Base-by-base conservation (phyloP, 2,329 filamentous ascomycete genomes). In the Xylariaceae sp. region DNA sequence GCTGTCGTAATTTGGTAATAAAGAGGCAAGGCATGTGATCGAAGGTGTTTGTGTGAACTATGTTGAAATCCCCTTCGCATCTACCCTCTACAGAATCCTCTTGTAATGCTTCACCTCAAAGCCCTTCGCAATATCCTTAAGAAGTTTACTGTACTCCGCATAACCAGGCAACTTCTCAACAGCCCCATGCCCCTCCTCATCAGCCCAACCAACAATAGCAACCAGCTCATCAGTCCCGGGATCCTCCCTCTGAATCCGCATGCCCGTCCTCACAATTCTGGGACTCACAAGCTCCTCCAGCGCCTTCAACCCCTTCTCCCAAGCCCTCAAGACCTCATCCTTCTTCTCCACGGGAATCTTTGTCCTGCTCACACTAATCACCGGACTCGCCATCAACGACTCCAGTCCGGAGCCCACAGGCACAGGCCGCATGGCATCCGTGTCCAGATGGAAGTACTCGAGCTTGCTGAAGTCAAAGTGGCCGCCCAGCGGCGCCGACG, bases 361-460 rank as follows among this genome's bases (percentile, higher is more conserved):
- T 17, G 63, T 18, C 53, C 64, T 64, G 50, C 75, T 66, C n/a
- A 82, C 65, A 35, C 72, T 74, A 48, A 81, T 64, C n/a, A 75
- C 61, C 15, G 72, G 70, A 48, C 70, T 71, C 47, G 69, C 51
- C 17, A 72, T 59, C 53, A 73, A 57, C 9, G 64, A 52, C 23
- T 65, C 57, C 1, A 53, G 54, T 3, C 60, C 64, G 3, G 52
- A 51, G 39, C 44, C 52, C 2, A 44, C 49, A 1, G 60, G 62
- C 37, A 62, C 48, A 15, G 58, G 34, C n/a, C 64, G 53, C 57
- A 70, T 62, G 8, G 66, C 61, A 53, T 64, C 72, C n/a, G 72
- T 66, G 1, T 73, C 69, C 51, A 79, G 62, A 66, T 82, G 78
- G 58, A 76, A 76, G 45, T 79, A 67, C 37, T 73, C 53, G n/a